Base-by-base conservation (phyloP, 208 protist genomes). In the Porcisia hertigi region DNA sequence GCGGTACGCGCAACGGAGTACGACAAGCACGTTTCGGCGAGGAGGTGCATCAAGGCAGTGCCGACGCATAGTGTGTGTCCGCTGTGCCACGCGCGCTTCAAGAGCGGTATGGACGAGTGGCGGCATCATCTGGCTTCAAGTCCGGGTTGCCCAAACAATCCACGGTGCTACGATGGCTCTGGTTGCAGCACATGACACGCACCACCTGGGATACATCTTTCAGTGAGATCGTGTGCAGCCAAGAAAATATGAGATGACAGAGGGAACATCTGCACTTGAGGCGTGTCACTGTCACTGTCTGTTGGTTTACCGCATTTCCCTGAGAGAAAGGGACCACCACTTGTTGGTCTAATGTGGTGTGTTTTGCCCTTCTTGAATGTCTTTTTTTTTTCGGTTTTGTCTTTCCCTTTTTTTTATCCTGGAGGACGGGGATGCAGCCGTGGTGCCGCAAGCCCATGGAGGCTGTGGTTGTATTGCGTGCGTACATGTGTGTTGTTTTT, bases 71-170 rank as follows among this genome's bases (percentile, higher is more conserved):
- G 86, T 71, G 88, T 97, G 16, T 98, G 94, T 75, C 91, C 92
- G 23, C 79, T 98, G 54, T 98, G 94, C 75, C 92, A 98, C 69
- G 86, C 77, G 14, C 85, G 86, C 25, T 95, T 98, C 76, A 71
- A 81, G 63, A 82, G 67, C 55, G 89, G 89, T 11, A 77, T 89
- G 36, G 83, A 88, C 14, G 94, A 90, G 2, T 98, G 94, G 94
- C 78, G 90, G 25, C 79, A 73, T 47, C 94, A 98, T 69, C 75
- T 98, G 14, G 88, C 92, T 1, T 81, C 82, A 3, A 79, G 85
- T 25, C 94, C 94, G 25, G 93, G 93, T 9, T 98, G 94, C 76
- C 82, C 86, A 11, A 94, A 96, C 75, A 98, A 98, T 65, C 94
- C 94, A 5, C 84, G 93, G 60, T 88, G 87, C 63, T 92, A 90